Conservation (phyloP, 305 asterid species). For the Solanum hybrid region DNA sequence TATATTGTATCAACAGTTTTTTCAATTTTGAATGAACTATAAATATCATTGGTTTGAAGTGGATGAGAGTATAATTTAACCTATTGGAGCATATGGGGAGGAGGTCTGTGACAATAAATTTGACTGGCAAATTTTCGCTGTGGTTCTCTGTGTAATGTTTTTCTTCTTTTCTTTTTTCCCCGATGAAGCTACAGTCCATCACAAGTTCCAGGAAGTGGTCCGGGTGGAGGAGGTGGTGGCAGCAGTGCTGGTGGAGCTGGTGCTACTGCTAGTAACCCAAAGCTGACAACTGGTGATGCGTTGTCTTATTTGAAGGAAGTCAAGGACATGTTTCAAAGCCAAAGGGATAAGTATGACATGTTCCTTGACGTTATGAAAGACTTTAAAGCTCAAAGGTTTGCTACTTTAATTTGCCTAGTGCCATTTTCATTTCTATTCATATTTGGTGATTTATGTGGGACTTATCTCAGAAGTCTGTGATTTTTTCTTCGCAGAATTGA, state of each 20-base stretch:
- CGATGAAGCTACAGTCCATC: constrained; percentile 26
- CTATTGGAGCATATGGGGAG: not conserved
- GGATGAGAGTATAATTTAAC: not conserved
- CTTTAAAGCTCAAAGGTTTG: constrained; percentile 93
- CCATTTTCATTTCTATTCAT: not conserved
- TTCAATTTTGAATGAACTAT: not conserved
- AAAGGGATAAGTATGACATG: constrained; percentile 84
- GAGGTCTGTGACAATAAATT: not conserved
- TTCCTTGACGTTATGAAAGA: constrained; percentile 98
- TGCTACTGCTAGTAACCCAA: constrained; percentile 39
- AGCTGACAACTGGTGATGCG: constrained; percentile 89
- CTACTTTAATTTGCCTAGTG: not conserved
- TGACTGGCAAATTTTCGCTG: not conserved
- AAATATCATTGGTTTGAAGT: not conserved
- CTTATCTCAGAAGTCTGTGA: not conserved
- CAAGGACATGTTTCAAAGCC: constrained; percentile 93
- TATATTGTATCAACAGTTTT: not conserved
- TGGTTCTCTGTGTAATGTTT: not conserved
- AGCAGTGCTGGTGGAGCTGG: constrained; percentile 36
- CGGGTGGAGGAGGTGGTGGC: constrained; percentile 26
- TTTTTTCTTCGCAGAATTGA: constrained; percentile 50
- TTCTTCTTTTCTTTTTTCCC: not conserved
- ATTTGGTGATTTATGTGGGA: not conserved
- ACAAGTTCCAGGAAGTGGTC: constrained; percentile 24
- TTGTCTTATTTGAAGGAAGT: constrained; percentile 88